phyloP scores from a whole-genome alignment of 371 early-diverging fungal genomes.

The Rhizopus delemar region DNA sequence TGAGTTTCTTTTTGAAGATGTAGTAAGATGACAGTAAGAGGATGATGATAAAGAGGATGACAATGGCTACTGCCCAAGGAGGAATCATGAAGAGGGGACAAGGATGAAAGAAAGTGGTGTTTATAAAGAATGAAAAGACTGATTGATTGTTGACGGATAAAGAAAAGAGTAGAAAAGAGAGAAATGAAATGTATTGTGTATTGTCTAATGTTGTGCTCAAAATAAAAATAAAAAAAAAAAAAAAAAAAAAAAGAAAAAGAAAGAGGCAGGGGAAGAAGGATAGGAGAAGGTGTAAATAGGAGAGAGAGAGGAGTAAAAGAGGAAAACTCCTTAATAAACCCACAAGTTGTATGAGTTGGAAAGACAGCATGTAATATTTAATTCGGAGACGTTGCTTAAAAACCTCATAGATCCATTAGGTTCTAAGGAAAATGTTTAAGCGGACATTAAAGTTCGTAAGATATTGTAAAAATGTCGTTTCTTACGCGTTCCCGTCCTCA shows the following conservation, averaged over 20 bases:
- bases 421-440: conserved; percentile 39
- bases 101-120: background rate
- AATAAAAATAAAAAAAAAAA: too few relatives aligned
- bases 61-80: conserved; percentile 27
- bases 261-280: too few relatives aligned
- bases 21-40: conserved; percentile 8
- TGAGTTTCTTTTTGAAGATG: conserved; percentile 13
- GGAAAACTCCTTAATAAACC: background rate
- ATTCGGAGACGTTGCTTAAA: conserved; percentile 9
- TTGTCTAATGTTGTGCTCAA: too few relatives aligned
- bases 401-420: background rate
- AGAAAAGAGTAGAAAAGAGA: background rate
- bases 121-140: background rate
- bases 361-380: background rate
- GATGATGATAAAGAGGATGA: conserved; percentile 16
- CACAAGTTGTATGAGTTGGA: background rate
- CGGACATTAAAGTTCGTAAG: conserved; percentile 48
- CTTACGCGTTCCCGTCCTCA: conserved; percentile 55
- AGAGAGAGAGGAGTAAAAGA: background rate
- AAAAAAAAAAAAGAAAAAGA: too few relatives aligned
- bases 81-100: conserved; percentile 3
- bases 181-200: too few relatives aligned
- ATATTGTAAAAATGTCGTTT: conserved; percentile 38
- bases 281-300: background rate
- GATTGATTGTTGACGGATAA: background rate